Base-by-base conservation (phyloP, 2,329 filamentous ascomycete species). In the Plectosphaerella sp. region DNA sequence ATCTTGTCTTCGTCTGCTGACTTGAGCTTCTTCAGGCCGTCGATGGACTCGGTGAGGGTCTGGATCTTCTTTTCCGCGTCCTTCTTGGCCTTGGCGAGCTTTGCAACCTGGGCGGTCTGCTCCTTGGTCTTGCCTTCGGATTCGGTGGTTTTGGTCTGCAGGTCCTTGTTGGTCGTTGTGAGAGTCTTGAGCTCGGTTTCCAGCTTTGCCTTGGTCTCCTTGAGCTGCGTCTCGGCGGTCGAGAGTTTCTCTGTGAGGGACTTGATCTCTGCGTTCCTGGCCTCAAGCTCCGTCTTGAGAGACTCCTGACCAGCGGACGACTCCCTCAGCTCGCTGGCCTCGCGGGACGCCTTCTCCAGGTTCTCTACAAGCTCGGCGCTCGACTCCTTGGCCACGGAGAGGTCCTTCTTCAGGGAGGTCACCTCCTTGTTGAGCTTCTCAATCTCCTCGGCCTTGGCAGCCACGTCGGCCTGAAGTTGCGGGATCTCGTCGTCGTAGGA, bases 401-500 rank as follows among this genome's bases (percentile, higher is more conserved):
- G 75, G 59, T 95, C 88, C 3, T 80, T 75, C 67, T 87, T 85
- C 20, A 96, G 73, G 2, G 73, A 77, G 18, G 80, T 76, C 25
- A 95, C 82, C 60, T 94, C 84, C 3, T 75, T 70, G 58, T 86
- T 86, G 14, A 97, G 80, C 45, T 77, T 79, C 49, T 84, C 80
- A 37, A 94, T 83, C 67, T 93, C 86, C 42, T 82, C 80, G 11
- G 86, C 75, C 61, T 88, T 89, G 52, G 85, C 80, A 49, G 84
- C 78, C 4, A 94, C 68, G 59, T 94, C 87, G 1, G 81, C 78
- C 62, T 95, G 87, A n/a, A 96, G 72, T 50, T 89, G 83, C 3
- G 89, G 88, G 14, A 95, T 77, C 69, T 97, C 93, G 48, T 87
- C 87, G 53, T 97, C 92, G 61, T 91, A 95, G 0, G 91, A 96